Evolutionary conservation across 2,329 filamentous ascomycete species (phyloP).

Genomic region (Hypoxylon sp.): DNA sequence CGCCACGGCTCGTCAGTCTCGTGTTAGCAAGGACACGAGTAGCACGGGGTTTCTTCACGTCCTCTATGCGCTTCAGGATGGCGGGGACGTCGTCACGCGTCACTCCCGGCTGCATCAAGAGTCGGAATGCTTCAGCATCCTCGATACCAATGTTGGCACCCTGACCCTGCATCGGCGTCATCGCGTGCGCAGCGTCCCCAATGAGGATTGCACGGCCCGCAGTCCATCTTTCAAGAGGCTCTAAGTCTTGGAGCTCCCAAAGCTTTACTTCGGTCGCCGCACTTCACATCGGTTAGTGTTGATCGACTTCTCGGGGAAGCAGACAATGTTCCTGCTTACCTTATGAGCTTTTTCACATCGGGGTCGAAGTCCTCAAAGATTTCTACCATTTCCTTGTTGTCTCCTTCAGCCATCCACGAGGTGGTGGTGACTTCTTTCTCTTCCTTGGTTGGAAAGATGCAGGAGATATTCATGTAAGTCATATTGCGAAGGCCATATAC

Average conservation of each 20-base stretch:
- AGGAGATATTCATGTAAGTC: slow-evolving; percentile 47
- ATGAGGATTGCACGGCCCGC: slow-evolving; percentile 47
- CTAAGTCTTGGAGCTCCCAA: slow-evolving; percentile 49
- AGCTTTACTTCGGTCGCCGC: slow-evolving; percentile 46
- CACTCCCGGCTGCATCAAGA: slow-evolving; percentile 44
- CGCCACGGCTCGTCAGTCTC: slow-evolving; percentile 29
- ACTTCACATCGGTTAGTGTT: slow-evolving; percentile 24
- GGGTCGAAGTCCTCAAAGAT: slow-evolving; percentile 45
- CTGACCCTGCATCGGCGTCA: slow-evolving; percentile 49
- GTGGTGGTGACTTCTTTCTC: slow-evolving; percentile 40
- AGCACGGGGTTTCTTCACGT: slow-evolving; percentile 39
- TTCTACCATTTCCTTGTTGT: slow-evolving; percentile 43
- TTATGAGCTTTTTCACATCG: slow-evolving; percentile 37
- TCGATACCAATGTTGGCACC: slow-evolving; percentile 47
- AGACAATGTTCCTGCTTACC: slow-evolving; percentile 33
- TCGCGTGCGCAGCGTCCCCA: slow-evolving; percentile 49
- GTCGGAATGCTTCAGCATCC: slow-evolving; percentile 47
- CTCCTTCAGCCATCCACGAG: slow-evolving; percentile 47
- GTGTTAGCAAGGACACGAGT: slow-evolving; percentile 43
- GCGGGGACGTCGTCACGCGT: slow-evolving; percentile 39
- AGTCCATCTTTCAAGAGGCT: slow-evolving; percentile 46
- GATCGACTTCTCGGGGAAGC: neutral
- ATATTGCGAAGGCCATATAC: slow-evolving; percentile 42
- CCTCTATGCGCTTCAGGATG: slow-evolving; percentile 43
- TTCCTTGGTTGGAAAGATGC: slow-evolving; percentile 41